These are phyloP conservation scores for Lasiodiplodia sp. DNA, from an alignment of 2,329 filamentous ascomycete genomes.

Conservation along the genomic window DNA sequence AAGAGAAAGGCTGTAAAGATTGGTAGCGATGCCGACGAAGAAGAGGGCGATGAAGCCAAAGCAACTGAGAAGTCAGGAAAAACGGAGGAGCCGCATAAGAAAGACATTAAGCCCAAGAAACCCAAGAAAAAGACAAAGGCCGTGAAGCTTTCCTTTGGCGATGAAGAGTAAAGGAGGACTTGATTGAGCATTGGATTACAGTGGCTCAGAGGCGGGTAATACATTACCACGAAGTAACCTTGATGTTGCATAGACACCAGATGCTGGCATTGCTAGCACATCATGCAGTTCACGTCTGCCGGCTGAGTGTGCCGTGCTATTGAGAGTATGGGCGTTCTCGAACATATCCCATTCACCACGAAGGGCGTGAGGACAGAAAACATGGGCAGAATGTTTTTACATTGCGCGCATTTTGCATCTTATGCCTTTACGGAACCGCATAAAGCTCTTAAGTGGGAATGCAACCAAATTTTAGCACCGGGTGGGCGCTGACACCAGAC, in stretches of 20 bases:
- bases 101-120: conserved; percentile 41
- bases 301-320: neutral
- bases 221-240: neutral
- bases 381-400: too few relatives aligned
- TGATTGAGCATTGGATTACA: neutral
- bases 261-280: neutral
- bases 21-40: conserved; percentile 39
- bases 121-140: conserved; percentile 46
- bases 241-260: neutral
- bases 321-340: neutral
- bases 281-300: neutral
- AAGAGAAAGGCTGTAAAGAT: conserved; percentile 49
- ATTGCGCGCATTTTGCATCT: neutral
- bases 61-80: conserved; percentile 32
- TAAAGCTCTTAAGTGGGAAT: too few relatives aligned
- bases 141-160: conserved; percentile 48
- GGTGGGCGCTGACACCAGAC: too few relatives aligned
- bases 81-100: conserved; percentile 29
- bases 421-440: neutral
- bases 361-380: too few relatives aligned
- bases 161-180: conserved; percentile 30
- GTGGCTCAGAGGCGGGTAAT: neutral
- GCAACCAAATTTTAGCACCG: too few relatives aligned
- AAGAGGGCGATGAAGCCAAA: conserved; percentile 33
- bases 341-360: too few relatives aligned